These are phyloP conservation scores for Colletotrichum chrysophilum DNA, from an alignment of 2,329 filamentous ascomycete genomes.

Conservation along the genomic window DNA sequence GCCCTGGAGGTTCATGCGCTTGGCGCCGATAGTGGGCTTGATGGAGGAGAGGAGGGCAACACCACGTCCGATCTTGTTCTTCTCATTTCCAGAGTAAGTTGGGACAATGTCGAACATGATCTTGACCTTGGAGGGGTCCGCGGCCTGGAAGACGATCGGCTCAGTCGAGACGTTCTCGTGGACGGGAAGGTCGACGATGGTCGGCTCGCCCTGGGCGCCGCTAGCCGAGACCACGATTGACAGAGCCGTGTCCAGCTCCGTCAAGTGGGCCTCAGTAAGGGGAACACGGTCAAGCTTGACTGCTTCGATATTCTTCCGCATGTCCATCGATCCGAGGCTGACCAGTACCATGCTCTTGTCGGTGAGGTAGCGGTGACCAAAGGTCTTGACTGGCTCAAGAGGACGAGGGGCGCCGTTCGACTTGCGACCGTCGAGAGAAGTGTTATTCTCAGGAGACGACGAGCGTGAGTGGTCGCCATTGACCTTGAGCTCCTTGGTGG, in stretches of 20 bases:
- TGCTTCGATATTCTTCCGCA: constrained; percentile 78
- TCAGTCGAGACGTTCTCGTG: constrained; percentile 94
- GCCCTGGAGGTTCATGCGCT: constrained; percentile 90
- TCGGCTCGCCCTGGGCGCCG: constrained; percentile 85
- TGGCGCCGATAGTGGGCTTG: constrained; percentile 80
- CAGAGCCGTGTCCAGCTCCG: constrained; percentile 91
- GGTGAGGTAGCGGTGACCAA: constrained; percentile 93
- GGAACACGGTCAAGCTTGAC: constrained; percentile 90
- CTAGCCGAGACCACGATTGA: constrained; percentile 89
- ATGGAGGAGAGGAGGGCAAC: constrained; percentile 89
- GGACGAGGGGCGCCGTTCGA: constrained; percentile 58
- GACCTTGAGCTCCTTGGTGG: constrained; percentile 23
- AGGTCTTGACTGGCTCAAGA: constrained; percentile 87
- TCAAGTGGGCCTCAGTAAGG: constrained; percentile 85
- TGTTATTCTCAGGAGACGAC: constrained; percentile 32
- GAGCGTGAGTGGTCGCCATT: constrained; percentile 28
- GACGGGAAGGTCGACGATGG: constrained; percentile 88
- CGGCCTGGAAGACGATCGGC: constrained; percentile 86
- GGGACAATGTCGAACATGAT: constrained; percentile 94
- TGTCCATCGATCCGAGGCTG: constrained; percentile 93
- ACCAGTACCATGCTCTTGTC: constrained; percentile 90
- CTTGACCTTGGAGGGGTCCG: constrained; percentile 81
- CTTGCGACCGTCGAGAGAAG: constrained; percentile 66
- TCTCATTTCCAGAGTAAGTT: constrained; percentile 89
- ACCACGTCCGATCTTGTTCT: constrained; percentile 86